Percentiles rank a stretch among this genome's conserved stretches.
phyloP scores from a whole-genome alignment of 805 yeast species.

The Starmerella bombicola region DNA sequence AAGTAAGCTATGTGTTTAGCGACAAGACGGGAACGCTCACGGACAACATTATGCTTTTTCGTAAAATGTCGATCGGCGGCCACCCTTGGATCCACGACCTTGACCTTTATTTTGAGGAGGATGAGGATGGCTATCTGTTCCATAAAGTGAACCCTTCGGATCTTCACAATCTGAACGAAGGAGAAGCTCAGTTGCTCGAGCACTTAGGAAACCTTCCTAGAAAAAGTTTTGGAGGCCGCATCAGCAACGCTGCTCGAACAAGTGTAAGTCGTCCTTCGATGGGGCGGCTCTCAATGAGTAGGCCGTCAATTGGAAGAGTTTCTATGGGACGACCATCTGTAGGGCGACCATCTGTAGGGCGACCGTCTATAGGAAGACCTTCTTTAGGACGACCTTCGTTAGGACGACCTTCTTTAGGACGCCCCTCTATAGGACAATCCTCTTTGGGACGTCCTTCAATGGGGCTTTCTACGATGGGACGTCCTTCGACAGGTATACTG shows the following conservation, averaged over 20 bases:
- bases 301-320: constrained; percentile 10
- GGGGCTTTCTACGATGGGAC: constrained; percentile 11
- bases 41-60: constrained; percentile 83
- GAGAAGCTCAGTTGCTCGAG: constrained; percentile 18
- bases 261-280: constrained; percentile 7
- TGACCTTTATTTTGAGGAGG: constrained; percentile 34
- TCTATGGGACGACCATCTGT: constrained; percentile 10
- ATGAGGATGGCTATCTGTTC: constrained; percentile 22
- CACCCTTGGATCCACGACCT: constrained; percentile 77
- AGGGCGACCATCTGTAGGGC: background rate
- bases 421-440: constrained; percentile 9
- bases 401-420: constrained; percentile 1
- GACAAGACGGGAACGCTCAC: constrained; percentile 97
- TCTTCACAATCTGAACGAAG: constrained; percentile 9
- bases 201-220: constrained; percentile 23
- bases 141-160: constrained; percentile 18
- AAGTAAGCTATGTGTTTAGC: constrained; percentile 84
- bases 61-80: constrained; percentile 81
- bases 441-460: constrained; percentile 7
- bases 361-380: constrained; percentile 11
- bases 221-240: constrained; percentile 18
- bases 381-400: constrained; percentile 9
- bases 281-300: constrained; percentile 7
- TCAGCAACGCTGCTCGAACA: constrained; percentile 13
- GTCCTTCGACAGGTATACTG: constrained; percentile 8